Conservation (phyloP, 768 basidiomycete genomes). For the Termitomyces sp. region DNA sequence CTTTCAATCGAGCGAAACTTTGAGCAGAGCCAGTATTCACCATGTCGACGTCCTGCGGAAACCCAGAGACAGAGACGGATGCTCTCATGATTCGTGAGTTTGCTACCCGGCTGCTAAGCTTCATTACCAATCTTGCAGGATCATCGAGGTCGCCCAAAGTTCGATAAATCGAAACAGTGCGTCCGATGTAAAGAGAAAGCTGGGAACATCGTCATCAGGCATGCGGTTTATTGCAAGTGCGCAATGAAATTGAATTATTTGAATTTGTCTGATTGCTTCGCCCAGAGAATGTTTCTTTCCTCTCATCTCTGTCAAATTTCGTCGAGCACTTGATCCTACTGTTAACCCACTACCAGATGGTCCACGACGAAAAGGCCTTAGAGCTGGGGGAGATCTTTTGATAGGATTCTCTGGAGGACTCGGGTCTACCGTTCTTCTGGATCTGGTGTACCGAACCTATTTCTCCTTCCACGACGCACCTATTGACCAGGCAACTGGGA, state of each 20-base stretch:
- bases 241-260: constrained; percentile 18
- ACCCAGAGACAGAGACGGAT: constrained; percentile 57
- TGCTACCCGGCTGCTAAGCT: not conserved
- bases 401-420: constrained; percentile 80
- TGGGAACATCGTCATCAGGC: constrained; percentile 73
- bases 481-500: constrained; percentile 23
- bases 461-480: constrained; percentile 33
- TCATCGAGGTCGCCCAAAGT: constrained; percentile 57
- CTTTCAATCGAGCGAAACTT: too few relatives aligned
- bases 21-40: not conserved
- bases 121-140: constrained; percentile 10
- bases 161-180: constrained; percentile 64
- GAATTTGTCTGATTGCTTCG: not conserved
- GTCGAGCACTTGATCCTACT: constrained; percentile 59
- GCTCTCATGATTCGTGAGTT: constrained; percentile 66
- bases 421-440: constrained; percentile 70
- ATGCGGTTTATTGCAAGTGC: constrained; percentile 85
- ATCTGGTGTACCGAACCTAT: constrained; percentile 63
- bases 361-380: constrained; percentile 56
- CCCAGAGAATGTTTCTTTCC: constrained; percentile 65
- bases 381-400: constrained; percentile 66
- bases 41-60: constrained; percentile 54
- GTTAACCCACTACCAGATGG: constrained; percentile 58
- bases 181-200: constrained; percentile 68
- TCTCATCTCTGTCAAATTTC: constrained; percentile 62